Conservation (phyloP, 176 grass and related monocot genomes). For the Cenchrus americanus region DNA sequence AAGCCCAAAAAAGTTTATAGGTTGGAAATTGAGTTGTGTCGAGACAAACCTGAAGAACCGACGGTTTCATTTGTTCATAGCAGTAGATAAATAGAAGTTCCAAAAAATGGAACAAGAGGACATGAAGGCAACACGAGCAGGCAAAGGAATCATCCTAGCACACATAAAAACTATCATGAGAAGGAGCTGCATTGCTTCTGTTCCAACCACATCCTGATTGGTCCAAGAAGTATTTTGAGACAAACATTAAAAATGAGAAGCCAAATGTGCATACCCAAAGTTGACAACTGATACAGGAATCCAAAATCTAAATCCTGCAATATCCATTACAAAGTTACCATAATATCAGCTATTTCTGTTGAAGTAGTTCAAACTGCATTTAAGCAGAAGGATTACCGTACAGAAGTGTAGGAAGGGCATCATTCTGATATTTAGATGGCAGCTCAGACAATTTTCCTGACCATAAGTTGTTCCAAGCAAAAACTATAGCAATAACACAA, state of each 20-base stretch:
- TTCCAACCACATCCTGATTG: neutral
- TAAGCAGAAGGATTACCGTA: conserved; percentile 57
- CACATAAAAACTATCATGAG: conserved; percentile 16
- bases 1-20: neutral
- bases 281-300: conserved; percentile 91
- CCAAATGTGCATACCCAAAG: conserved; percentile 65
- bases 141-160: conserved; percentile 78
- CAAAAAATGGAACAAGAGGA: conserved; percentile 95
- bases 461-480: conserved; percentile 99
- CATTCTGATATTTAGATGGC: conserved; percentile 85
- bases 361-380: neutral
- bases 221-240: conserved; percentile 8
- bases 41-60: conserved; percentile 48
- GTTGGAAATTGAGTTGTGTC: conserved; percentile 30
- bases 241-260: conserved; percentile 21
- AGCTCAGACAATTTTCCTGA: conserved; percentile 81
- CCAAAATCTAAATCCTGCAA: conserved; percentile 95
- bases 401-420: conserved; percentile 91
- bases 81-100: conserved; percentile 90
- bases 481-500: conserved; percentile 91
- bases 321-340: conserved; percentile 33
- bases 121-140: conserved; percentile 95
- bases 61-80: conserved; percentile 77
- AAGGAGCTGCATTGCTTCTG: conserved; percentile 17
- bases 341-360: conserved; percentile 15